phyloP scores from a whole-genome alignment of 139 green algal species.

The Auxenochlorella pyrenoidosa region DNA sequence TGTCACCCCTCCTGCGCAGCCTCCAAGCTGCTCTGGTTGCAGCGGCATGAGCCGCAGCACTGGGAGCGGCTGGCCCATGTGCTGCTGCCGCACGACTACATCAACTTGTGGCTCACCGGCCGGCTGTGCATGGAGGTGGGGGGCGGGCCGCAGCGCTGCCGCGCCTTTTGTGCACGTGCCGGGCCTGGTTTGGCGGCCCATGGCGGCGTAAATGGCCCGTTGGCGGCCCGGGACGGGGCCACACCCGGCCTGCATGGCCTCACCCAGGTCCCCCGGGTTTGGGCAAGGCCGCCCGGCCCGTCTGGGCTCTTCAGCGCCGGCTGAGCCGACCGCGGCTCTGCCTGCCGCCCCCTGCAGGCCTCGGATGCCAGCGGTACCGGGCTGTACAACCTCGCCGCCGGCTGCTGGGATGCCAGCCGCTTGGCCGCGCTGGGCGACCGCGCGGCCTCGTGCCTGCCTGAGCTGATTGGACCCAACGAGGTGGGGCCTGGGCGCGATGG shows the following conservation, averaged over 20 bases:
- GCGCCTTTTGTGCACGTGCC: too few relatives aligned
- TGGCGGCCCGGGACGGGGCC: too few relatives aligned
- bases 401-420: slow-evolving; percentile 56
- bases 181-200: neutral
- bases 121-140: slow-evolving; percentile 61
- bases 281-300: too few relatives aligned
- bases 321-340: too few relatives aligned
- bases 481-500: slow-evolving; percentile 33
- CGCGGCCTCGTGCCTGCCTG: slow-evolving; percentile 61
- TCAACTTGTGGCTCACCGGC: slow-evolving; percentile 84
- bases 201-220: too few relatives aligned
- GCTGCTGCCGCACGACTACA: slow-evolving; percentile 88
- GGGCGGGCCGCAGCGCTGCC: neutral
- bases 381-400: slow-evolving; percentile 63
- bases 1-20: slow-evolving; percentile 11
- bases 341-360: slow-evolving; percentile 8
- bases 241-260: too few relatives aligned
- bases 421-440: slow-evolving; percentile 64
- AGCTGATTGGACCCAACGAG: slow-evolving; percentile 66
- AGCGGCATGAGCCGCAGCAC: slow-evolving; percentile 81
- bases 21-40: slow-evolving; percentile 91
- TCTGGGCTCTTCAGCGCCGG: too few relatives aligned
- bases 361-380: slow-evolving; percentile 86
- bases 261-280: too few relatives aligned
- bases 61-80: slow-evolving; percentile 62